Conservation (phyloP, 2,329 filamentous ascomycete genomes). For the Diaporthe australafricana region DNA sequence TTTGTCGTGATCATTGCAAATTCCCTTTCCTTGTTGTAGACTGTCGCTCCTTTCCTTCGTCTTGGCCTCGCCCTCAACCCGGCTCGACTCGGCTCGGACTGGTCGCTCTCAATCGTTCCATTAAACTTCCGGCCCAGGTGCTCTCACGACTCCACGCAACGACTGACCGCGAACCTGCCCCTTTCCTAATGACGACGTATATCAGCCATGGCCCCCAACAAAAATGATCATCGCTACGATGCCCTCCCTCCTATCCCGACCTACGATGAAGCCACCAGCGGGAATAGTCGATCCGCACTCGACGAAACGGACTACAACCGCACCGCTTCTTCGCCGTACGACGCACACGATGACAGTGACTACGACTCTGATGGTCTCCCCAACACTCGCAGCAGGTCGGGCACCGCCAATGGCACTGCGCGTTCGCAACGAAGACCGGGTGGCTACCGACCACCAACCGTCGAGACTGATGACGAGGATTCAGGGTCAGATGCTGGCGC, state of each 20-base stretch:
- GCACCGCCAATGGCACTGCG: slow-evolving; percentile 47
- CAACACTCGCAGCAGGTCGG: slow-evolving; percentile 58
- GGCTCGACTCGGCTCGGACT: slow-evolving; percentile 3
- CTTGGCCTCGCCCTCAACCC: slow-evolving; percentile 8
- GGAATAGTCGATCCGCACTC: slow-evolving; percentile 56
- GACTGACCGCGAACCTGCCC: not conserved
- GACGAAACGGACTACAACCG: slow-evolving; percentile 57
- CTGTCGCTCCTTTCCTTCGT: slow-evolving; percentile 24
- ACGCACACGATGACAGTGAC: slow-evolving; percentile 64
- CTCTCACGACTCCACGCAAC: not conserved
- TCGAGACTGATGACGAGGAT: slow-evolving; percentile 79
- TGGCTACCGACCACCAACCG: slow-evolving; percentile 83
- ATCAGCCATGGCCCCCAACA: slow-evolving; percentile 51
- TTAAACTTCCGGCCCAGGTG: not conserved
- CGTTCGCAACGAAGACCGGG: slow-evolving; percentile 53
- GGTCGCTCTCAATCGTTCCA: slow-evolving; percentile 17
- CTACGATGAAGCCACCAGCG: slow-evolving; percentile 83
- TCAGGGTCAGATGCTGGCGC: slow-evolving; percentile 59
- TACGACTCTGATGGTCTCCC: slow-evolving; percentile 80
- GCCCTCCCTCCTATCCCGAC: slow-evolving; percentile 81
- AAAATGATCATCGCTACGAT: slow-evolving; percentile 69
- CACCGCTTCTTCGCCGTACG: slow-evolving; percentile 64
- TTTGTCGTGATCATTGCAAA: slow-evolving; percentile 11
- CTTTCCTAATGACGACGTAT: slow-evolving; percentile 5
- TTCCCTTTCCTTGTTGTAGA: not conserved